Percentiles rank a stretch among this genome's conserved stretches.
Conservation (phyloP, 1,139 yeast genomes). For the Barnettozyma hawaiiensis region DNA sequence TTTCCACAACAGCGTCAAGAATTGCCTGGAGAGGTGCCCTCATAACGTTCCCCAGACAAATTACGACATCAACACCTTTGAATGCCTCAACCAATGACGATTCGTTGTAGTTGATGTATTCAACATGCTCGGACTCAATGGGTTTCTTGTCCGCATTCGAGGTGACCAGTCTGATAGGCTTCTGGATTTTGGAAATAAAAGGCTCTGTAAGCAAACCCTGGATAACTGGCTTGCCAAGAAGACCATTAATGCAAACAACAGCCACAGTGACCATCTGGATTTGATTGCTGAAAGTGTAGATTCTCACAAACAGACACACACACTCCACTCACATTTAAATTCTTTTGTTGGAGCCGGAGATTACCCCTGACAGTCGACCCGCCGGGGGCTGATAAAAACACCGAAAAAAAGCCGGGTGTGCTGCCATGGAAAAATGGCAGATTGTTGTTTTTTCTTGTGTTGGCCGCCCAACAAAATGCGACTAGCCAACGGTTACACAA, state of each 20-base stretch:
- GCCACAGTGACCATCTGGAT: constrained; percentile 36
- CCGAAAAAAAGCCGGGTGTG: background rate
- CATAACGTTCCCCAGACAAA: constrained; percentile 37
- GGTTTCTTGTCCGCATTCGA: constrained; percentile 35
- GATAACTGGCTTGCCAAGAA: constrained; percentile 43
- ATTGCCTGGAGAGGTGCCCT: constrained; percentile 28
- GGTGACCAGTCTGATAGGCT: constrained; percentile 49
- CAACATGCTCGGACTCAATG: constrained; percentile 34
- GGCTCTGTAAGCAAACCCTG: constrained; percentile 39
- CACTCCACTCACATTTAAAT: no score
- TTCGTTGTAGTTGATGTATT: constrained; percentile 37
- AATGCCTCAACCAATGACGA: constrained; percentile 34
- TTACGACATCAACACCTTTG: constrained; percentile 44
- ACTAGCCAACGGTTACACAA: no score
- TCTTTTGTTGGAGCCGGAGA: no score
- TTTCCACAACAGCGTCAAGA: constrained; percentile 35
- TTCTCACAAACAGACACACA: no score
- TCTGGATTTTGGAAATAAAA: constrained; percentile 38
- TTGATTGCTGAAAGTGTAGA: background rate
- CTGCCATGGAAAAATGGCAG: background rate
- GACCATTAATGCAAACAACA: constrained; percentile 48
- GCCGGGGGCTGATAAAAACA: no score
- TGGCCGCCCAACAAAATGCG: background rate
- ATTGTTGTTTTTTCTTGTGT: no score
- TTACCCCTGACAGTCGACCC: background rate